A percentile compares a stretch with the other conserved stretches of the same genome.
These are phyloP conservation scores for Fusarium piperis DNA, from an alignment of 2,329 filamentous ascomycete species.

Conservation along the genomic window DNA sequence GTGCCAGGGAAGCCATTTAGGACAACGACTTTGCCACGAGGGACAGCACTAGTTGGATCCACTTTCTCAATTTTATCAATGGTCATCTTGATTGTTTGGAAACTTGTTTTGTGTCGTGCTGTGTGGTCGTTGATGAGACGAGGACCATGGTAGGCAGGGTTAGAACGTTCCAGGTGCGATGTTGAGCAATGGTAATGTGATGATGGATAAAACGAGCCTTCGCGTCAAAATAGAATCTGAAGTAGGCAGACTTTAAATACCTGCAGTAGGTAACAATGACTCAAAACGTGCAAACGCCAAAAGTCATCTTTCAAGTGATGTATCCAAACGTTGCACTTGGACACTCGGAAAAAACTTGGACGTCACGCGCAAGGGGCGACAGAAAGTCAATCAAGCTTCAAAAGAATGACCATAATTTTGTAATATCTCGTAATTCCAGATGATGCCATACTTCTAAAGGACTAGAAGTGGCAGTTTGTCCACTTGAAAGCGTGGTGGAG, in stretches of 20 bases:
- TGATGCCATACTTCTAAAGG: neutral
- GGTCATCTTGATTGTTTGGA: neutral
- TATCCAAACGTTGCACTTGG: neutral
- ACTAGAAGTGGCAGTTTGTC: neutral
- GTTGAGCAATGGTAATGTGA: neutral
- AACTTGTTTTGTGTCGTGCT: neutral
- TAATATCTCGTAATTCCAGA: neutral
- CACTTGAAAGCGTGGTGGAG: neutral
- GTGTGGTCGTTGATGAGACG: neutral
- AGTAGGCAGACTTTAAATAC: neutral
- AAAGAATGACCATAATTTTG: neutral
- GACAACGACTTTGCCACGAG: constrained; percentile 17
- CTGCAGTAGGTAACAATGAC: neutral
- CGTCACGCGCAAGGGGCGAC: neutral
- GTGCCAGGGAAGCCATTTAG: constrained; percentile 15
- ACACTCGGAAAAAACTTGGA: neutral
- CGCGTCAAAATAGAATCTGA: neutral
- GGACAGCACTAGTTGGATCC: neutral
- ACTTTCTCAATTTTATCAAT: neutral
- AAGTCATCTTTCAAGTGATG: neutral
- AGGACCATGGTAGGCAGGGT: neutral
- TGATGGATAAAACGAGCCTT: neutral
- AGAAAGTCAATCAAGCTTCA: neutral
- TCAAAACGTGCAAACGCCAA: neutral
- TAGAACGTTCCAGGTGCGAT: neutral